phyloP scores from a whole-genome alignment of 2,329 filamentous ascomycete species.

The Polychaeton citri region DNA sequence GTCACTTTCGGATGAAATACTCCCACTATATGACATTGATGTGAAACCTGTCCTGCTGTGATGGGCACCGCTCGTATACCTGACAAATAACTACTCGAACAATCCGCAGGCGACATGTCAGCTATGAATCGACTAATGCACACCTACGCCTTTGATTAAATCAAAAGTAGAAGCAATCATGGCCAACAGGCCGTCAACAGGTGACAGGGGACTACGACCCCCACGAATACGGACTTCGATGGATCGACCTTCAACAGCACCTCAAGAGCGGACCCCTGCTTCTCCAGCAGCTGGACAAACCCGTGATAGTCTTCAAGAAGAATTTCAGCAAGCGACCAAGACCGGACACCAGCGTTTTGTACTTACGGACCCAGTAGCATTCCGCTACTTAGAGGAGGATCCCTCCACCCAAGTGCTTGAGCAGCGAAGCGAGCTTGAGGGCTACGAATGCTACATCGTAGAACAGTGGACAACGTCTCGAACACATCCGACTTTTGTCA shows the following conservation, averaged over 20 bases:
- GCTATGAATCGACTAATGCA: no score
- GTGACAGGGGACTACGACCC: constrained; percentile 5
- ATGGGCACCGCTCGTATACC: no score
- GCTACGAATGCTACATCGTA: constrained; percentile 87
- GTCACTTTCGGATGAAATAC: no score
- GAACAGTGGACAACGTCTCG: constrained; percentile 97
- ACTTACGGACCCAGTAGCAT: constrained; percentile 52
- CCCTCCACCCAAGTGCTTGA: constrained; percentile 61
- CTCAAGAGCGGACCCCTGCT: constrained; percentile 4
- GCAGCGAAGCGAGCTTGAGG: constrained; percentile 54
- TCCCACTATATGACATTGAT: no score
- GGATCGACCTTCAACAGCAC: constrained; percentile 8
- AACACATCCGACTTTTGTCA: constrained; percentile 76
- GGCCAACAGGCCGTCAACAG: constrained; percentile 6
- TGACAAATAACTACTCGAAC: no score
- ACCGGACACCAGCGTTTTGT: constrained; percentile 44
- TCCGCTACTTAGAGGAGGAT: constrained; percentile 76
- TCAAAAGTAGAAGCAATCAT: no score
- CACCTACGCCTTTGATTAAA: no score
- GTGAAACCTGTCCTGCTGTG: no score
- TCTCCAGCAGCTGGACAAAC: background rate
- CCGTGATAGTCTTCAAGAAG: constrained; percentile 2
- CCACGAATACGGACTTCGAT: constrained; percentile 3
- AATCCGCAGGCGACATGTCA: no score
- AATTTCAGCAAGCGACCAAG: constrained; percentile 2